These are phyloP conservation scores for Jamesozyma spencerorum DNA, from an alignment of 805 yeast genomes.

Conservation along the genomic window DNA sequence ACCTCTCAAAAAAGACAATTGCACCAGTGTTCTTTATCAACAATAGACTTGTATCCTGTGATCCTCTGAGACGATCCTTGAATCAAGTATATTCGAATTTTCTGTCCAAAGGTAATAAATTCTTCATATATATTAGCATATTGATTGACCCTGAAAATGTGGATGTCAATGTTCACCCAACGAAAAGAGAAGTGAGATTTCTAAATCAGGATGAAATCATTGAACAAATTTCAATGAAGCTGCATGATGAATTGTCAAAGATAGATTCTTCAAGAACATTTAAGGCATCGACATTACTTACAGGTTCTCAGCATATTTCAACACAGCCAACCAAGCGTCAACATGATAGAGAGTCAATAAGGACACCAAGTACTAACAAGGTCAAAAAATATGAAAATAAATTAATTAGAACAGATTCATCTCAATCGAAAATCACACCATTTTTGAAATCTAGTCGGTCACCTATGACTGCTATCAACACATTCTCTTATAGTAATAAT, in stretches of 20 bases:
- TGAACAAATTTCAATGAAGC: constrained; percentile 40
- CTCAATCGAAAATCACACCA: constrained; percentile 25
- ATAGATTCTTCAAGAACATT: constrained; percentile 64
- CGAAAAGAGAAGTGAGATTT: constrained; percentile 85
- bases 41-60: constrained; percentile 72
- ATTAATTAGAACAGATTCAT: constrained; percentile 28
- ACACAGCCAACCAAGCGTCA: not conserved
- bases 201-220: constrained; percentile 79
- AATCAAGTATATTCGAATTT: constrained; percentile 50
- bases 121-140: constrained; percentile 72
- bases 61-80: constrained; percentile 65
- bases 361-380: constrained; percentile 7
- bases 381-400: constrained; percentile 27
- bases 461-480: too few relatives aligned
- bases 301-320: constrained; percentile 17
- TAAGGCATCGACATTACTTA: constrained; percentile 49
- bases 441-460: constrained; percentile 13
- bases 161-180: constrained; percentile 94
- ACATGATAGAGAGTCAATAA: not conserved
- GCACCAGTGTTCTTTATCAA: constrained; percentile 82
- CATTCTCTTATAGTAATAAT: not conserved
- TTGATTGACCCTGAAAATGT: constrained; percentile 56
- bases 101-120: constrained; percentile 68
- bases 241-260: constrained; percentile 43
- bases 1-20: constrained; percentile 49